These are phyloP conservation scores for Plasmopara muralis DNA, from an alignment of 352 stramenopile species.

Conservation along the genomic window DNA sequence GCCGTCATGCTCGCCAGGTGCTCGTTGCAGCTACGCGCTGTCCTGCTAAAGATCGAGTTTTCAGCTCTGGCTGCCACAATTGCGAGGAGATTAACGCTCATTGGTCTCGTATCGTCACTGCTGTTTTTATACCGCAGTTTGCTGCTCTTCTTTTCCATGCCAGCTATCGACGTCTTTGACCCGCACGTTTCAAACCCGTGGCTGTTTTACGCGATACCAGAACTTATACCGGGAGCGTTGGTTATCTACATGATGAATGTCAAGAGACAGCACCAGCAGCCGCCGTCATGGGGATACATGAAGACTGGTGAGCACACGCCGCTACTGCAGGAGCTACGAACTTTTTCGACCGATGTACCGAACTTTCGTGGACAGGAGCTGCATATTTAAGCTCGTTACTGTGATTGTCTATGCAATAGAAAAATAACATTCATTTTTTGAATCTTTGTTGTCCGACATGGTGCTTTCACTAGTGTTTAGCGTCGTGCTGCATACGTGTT, in stretches of 20 bases:
- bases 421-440: too few relatives aligned
- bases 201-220: conserved; percentile 69
- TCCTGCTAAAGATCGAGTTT: conserved; percentile 75
- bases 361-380: conserved; percentile 53
- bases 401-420: conserved; percentile 17
- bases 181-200: conserved; percentile 62
- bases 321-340: conserved; percentile 33
- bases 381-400: conserved; percentile 37
- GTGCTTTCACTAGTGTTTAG: too few relatives aligned
- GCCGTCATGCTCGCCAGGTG: conserved; percentile 58
- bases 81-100: conserved; percentile 45
- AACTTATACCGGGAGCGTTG: conserved; percentile 60
- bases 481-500: too few relatives aligned
- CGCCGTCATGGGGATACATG: conserved; percentile 15
- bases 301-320: conserved; percentile 45
- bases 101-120: conserved; percentile 42
- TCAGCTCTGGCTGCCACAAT: conserved; percentile 51
- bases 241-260: conserved; percentile 82
- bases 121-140: conserved; percentile 60
- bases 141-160: conserved; percentile 57
- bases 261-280: conserved; percentile 27
- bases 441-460: too few relatives aligned
- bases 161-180: conserved; percentile 64
- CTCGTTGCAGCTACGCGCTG: conserved; percentile 35
- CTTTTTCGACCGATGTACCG: conserved; percentile 32